phyloP scores from a whole-genome alignment of 2,329 filamentous ascomycete species.

The Colletotrichum siamense region DNA sequence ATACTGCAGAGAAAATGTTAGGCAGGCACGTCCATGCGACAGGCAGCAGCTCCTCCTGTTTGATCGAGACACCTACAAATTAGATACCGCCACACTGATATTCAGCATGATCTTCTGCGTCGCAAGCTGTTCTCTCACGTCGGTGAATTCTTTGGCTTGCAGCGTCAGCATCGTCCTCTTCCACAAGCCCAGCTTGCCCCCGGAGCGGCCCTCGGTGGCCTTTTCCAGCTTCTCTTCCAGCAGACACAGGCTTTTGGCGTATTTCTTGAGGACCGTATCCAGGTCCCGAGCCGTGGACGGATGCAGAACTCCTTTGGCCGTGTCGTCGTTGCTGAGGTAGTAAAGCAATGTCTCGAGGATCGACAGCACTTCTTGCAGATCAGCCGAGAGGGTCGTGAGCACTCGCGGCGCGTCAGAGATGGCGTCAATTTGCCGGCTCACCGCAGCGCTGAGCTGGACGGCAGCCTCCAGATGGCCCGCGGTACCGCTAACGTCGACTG shows the following conservation, averaged over 20 bases:
- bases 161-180: not conserved
- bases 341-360: not conserved
- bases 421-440: constrained; percentile 2
- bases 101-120: not conserved
- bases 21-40: not conserved
- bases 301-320: not conserved
- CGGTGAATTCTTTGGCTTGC: not conserved
- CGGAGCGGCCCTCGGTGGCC: not conserved
- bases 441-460: not conserved
- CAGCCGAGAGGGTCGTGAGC: not conserved
- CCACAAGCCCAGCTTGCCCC: not conserved
- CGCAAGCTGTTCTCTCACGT: not conserved
- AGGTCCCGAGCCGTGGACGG: not conserved
- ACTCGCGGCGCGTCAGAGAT: not conserved
- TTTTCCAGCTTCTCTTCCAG: not conserved
- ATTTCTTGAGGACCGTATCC: not conserved
- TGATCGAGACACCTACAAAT: not conserved
- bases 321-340: constrained; percentile 4
- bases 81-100: not conserved
- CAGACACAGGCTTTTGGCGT: not conserved
- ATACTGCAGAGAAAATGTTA: not conserved
- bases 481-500: not conserved
- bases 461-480: not conserved
- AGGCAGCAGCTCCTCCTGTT: not conserved
- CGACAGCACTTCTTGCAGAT: not conserved